phyloP scores from a whole-genome alignment of 2,329 filamentous ascomycete genomes.

The Aspergillaceae sp. region DNA sequence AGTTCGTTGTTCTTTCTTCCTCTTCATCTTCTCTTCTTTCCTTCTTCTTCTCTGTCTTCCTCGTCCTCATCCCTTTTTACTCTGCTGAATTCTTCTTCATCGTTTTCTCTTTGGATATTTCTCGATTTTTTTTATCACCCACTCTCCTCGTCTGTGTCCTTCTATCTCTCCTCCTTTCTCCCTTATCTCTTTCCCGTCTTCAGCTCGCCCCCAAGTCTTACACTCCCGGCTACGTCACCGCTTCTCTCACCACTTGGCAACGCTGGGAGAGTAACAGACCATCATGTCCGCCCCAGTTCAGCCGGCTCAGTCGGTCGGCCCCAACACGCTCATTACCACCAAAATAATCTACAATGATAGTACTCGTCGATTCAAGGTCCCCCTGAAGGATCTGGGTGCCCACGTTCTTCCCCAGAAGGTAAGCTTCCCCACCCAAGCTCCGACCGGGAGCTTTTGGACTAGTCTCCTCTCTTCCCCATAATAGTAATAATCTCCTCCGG shows the following conservation, averaged over 20 bases:
- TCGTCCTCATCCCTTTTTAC: slow-evolving; percentile 2
- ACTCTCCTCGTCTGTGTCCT: slow-evolving; percentile 1
- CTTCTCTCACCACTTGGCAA: too few species aligned
- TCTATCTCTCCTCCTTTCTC: slow-evolving; percentile 1
- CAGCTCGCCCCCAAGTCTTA: not conserved
- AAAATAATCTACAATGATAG: slow-evolving; percentile 72
- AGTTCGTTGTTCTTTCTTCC: slow-evolving; percentile 2
- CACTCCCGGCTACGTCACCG: not conserved
- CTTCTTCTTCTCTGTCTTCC: slow-evolving; percentile 8
- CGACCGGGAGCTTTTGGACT: slow-evolving; percentile 13
- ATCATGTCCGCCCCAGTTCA: slow-evolving; percentile 32
- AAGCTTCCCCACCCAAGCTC: slow-evolving; percentile 30
- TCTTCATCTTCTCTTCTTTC: slow-evolving; percentile 11
- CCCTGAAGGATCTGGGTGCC: slow-evolving; percentile 72
- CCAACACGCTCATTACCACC: slow-evolving; percentile 70
- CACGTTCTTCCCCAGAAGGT: slow-evolving; percentile 74
- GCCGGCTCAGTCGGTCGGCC: slow-evolving; percentile 41
- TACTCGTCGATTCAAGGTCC: slow-evolving; percentile 79
- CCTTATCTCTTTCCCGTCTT: slow-evolving; percentile 1
- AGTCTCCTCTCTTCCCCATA: slow-evolving; percentile 1
- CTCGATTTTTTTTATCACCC: slow-evolving; percentile 1
- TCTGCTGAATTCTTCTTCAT: slow-evolving; percentile 1
- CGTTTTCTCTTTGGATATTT: slow-evolving; percentile 3
- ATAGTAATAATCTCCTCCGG: not conserved
- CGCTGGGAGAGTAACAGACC: too few species aligned